Percentiles rank a stretch among this genome's conserved stretches.
Evolutionary conservation across 2,329 filamentous ascomycete genomes (phyloP).

Genomic region (Fusarium siculi): DNA sequence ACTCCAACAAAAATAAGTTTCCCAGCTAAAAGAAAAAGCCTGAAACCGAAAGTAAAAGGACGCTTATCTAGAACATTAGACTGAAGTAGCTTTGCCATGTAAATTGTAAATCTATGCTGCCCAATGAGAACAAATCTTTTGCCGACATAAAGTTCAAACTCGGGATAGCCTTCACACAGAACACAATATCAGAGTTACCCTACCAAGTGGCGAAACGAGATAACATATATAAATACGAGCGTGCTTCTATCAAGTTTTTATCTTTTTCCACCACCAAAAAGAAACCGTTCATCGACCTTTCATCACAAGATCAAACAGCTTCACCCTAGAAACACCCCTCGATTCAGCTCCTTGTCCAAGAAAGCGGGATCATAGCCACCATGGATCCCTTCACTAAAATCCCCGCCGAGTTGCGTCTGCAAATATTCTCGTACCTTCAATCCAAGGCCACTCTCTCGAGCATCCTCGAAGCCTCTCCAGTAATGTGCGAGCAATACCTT

Average conservation of each 20-base stretch:
- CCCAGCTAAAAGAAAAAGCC: neutral
- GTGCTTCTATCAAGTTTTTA: too few species aligned
- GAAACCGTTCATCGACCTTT: neutral
- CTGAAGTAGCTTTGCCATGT: neutral
- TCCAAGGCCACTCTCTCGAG: conserved; percentile 2
- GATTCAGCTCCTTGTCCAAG: neutral
- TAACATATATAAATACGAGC: neutral
- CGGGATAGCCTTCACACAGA: neutral
- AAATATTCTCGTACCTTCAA: neutral
- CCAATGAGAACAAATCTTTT: neutral
- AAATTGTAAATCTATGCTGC: neutral
- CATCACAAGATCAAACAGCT: neutral
- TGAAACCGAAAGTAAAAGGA: neutral
- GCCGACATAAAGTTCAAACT: neutral
- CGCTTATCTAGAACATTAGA: neutral
- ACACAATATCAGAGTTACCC: neutral
- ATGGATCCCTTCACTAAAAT: conserved; percentile 17
- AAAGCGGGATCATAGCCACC: neutral
- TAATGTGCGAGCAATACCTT: conserved; percentile 8
- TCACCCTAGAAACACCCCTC: neutral
- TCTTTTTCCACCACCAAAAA: neutral
- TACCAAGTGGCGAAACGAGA: neutral
- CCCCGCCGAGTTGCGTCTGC: conserved; percentile 7
- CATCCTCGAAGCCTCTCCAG: conserved; percentile 10
- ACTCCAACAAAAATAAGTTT: neutral